Evolutionary conservation across 2,329 filamentous ascomycete genomes (phyloP).

Genomic region (Lachnellula hyalina): DNA sequence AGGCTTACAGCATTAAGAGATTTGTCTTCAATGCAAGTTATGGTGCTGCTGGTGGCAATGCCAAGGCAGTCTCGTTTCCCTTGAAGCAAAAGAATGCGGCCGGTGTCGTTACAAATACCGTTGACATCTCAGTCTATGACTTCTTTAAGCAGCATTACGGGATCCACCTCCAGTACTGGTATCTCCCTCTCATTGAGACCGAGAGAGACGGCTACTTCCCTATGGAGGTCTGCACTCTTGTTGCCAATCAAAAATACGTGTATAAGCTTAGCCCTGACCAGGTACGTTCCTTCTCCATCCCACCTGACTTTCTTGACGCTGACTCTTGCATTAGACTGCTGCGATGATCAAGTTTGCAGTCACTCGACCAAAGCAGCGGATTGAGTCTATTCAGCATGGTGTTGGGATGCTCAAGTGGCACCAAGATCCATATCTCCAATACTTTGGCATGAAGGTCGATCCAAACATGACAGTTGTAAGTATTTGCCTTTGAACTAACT

Average conservation of each 20-base stretch:
- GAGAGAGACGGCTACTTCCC: slow-evolving; percentile 52
- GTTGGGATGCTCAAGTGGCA: slow-evolving; percentile 63
- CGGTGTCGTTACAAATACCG: slow-evolving; percentile 33
- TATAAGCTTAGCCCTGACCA: slow-evolving; percentile 54
- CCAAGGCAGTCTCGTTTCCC: slow-evolving; percentile 52
- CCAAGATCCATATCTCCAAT: slow-evolving; percentile 61
- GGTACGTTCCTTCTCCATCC: slow-evolving; percentile 26
- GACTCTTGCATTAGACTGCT: slow-evolving; percentile 52
- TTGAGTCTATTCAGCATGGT: slow-evolving; percentile 60
- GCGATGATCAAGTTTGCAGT: slow-evolving; percentile 94
- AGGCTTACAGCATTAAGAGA: slow-evolving; percentile 47
- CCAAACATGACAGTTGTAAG: slow-evolving; percentile 50
- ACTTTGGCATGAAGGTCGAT: slow-evolving; percentile 71
- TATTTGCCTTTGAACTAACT: background rate
- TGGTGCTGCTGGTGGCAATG: slow-evolving; percentile 42
- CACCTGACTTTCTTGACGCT: background rate
- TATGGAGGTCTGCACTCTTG: slow-evolving; percentile 53
- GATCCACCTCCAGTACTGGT: slow-evolving; percentile 40
- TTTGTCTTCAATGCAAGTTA: slow-evolving; percentile 42
- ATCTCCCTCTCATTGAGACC: slow-evolving; percentile 54
- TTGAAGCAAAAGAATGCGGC: slow-evolving; percentile 35
- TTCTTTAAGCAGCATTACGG: slow-evolving; percentile 55
- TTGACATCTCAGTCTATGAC: slow-evolving; percentile 39
- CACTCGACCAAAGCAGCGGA: slow-evolving; percentile 65
- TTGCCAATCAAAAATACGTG: slow-evolving; percentile 53